These are phyloP conservation scores for Pleurotus djamor DNA, from an alignment of 768 basidiomycete genomes.

Conservation along the genomic window DNA sequence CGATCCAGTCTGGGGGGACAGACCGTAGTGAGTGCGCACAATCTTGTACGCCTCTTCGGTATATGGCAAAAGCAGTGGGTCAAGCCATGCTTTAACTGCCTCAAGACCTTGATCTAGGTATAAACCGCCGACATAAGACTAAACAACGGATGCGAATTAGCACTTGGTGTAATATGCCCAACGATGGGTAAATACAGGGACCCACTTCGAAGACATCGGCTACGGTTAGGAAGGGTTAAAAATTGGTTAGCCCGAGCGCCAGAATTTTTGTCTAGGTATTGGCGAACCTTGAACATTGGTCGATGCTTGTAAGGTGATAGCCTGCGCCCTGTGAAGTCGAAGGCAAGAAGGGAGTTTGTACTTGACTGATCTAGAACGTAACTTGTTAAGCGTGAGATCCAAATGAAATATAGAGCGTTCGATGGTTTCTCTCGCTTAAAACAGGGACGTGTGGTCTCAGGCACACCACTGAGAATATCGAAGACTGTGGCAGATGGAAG, in stretches of 20 bases:
- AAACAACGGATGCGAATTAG: conserved; percentile 6
- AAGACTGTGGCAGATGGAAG: not conserved
- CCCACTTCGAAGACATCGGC: conserved; percentile 81
- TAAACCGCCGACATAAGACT: conserved; percentile 82
- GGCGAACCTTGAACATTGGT: conserved; percentile 66
- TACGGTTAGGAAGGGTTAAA: conserved; percentile 21
- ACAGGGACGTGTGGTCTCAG: not conserved
- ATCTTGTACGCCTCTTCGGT: conserved; percentile 55
- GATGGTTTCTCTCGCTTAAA: too few relatives aligned
- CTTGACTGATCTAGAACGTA: conserved; percentile 46
- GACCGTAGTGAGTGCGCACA: conserved; percentile 66
- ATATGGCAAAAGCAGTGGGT: conserved; percentile 62
- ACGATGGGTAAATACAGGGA: conserved; percentile 3
- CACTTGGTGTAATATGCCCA: not conserved
- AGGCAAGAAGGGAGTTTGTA: conserved; percentile 65
- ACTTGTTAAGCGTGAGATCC: not conserved
- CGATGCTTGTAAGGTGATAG: conserved; percentile 68
- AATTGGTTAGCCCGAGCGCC: conserved; percentile 3
- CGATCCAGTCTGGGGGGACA: conserved; percentile 37
- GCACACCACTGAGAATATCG: not conserved
- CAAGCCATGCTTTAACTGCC: conserved; percentile 57
- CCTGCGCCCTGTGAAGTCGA: conserved; percentile 69
- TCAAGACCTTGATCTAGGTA: conserved; percentile 68
- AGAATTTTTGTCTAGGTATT: not conserved
- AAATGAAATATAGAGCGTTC: not conserved